Conservation (phyloP, 2,329 filamentous ascomycete genomes). For the Xylariaceae sp. region DNA sequence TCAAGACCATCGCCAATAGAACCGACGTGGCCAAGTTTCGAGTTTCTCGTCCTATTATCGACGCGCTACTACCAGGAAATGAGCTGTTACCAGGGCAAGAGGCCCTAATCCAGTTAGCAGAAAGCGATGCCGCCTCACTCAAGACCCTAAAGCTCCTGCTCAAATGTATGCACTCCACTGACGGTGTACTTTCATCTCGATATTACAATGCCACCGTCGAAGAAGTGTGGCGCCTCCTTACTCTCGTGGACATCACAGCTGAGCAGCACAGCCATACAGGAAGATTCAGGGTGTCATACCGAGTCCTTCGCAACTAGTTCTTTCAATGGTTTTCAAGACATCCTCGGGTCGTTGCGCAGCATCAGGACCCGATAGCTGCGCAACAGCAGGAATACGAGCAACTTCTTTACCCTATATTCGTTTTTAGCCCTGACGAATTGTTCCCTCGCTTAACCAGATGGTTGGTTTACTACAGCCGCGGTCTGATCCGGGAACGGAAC, state of each 20-base stretch:
- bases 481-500: constrained; percentile 4
- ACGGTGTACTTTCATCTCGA: background rate
- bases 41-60: no score
- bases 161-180: background rate
- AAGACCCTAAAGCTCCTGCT: background rate
- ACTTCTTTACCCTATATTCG: constrained; percentile 7
- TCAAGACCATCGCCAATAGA: no score
- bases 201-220: background rate
- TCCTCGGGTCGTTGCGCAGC: no score
- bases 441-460: constrained; percentile 1
- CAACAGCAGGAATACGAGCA: background rate
- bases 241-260: background rate
- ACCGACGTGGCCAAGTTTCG: no score
- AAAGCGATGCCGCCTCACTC: background rate
- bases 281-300: background rate
- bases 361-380: no score
- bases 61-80: no score
- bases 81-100: no score
- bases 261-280: background rate
- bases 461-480: constrained; percentile 1
- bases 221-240: background rate
- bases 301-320: background rate
- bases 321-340: no score
- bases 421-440: background rate
- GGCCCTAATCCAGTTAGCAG: no score